Evolutionary conservation across 2,329 filamentous ascomycete genomes (phyloP).

Genomic region (Fusarium sp.): DNA sequence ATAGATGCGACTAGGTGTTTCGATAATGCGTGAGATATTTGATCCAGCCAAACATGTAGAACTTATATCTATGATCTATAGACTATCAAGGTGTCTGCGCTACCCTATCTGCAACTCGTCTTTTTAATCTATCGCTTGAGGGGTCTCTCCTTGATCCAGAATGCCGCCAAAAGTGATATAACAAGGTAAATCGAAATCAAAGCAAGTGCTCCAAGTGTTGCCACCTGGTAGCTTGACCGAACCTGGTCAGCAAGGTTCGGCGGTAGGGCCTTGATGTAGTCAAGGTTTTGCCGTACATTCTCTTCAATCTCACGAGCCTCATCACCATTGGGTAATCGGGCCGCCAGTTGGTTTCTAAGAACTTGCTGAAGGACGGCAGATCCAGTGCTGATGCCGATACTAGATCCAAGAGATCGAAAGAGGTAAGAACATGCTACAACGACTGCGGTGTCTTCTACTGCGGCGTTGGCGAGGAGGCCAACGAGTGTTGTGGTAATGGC

Average conservation of each 20-base stretch:
- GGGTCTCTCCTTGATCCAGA: constrained; percentile 67
- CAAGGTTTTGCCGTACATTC: constrained; percentile 73
- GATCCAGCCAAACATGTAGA: constrained; percentile 4
- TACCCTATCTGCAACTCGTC: not conserved
- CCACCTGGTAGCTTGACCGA: constrained; percentile 69
- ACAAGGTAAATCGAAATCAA: constrained; percentile 51
- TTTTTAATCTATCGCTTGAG: constrained; percentile 50
- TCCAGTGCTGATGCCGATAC: constrained; percentile 75
- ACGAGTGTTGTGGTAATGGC: constrained; percentile 78
- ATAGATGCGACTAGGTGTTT: constrained; percentile 1
- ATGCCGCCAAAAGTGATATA: constrained; percentile 52
- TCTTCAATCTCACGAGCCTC: constrained; percentile 73
- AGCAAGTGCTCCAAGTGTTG: constrained; percentile 53
- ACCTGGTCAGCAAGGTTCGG: constrained; percentile 68
- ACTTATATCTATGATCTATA: constrained; percentile 4
- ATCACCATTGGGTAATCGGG: constrained; percentile 62
- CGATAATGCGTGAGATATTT: not conserved
- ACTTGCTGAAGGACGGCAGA: constrained; percentile 77
- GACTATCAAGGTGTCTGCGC: not conserved
- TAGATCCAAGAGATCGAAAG: constrained; percentile 81
- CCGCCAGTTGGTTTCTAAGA: constrained; percentile 65
- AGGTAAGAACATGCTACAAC: constrained; percentile 83
- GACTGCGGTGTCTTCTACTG: constrained; percentile 73
- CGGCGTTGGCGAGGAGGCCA: constrained; percentile 74
- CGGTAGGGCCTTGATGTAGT: constrained; percentile 72